Percentiles rank a stretch among this genome's conserved stretches.
These are phyloP conservation scores for Neofusicoccum ribis DNA, from an alignment of 2,329 filamentous ascomycete genomes.

Conservation along the genomic window DNA sequence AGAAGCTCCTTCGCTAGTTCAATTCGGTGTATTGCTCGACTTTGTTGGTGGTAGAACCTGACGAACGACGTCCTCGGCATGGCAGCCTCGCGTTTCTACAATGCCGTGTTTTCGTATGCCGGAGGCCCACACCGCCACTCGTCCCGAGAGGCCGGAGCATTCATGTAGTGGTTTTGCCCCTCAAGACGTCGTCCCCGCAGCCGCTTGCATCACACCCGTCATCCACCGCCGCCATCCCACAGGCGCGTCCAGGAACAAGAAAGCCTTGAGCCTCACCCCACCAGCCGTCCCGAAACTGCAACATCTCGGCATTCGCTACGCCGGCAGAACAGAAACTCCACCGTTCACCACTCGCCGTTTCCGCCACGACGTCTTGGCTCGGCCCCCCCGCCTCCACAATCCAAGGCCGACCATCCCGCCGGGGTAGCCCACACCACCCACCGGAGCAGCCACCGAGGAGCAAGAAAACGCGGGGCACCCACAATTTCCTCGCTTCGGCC, in stretches of 20 bases:
- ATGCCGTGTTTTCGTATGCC: not conserved
- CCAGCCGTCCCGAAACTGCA: not conserved
- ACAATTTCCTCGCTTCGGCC: slow-evolving; percentile 2
- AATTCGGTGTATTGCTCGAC: too few species aligned
- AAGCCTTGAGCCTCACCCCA: not conserved
- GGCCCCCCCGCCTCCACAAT: not conserved
- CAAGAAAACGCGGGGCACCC: slow-evolving; percentile 5
- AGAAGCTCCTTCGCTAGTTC: too few species aligned
- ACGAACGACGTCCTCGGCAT: too few species aligned
- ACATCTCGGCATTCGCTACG: not conserved
- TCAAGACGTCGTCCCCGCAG: not conserved
- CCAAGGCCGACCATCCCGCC: not conserved
- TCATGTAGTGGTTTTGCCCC: not conserved
- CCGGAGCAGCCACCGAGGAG: slow-evolving; percentile 6
- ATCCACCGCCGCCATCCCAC: not conserved
- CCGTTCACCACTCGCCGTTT: not conserved
- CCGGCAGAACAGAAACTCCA: not conserved
- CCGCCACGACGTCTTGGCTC: not conserved
- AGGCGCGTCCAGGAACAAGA: not conserved
- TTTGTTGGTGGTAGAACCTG: too few species aligned
- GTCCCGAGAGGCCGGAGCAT: not conserved
- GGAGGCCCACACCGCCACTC: not conserved
- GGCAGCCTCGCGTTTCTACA: too few species aligned
- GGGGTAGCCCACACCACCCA: slow-evolving; percentile 6
- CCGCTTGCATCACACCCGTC: not conserved